Conservation (phyloP, 2,329 filamentous ascomycete genomes). For the Macrophomina tecta region DNA sequence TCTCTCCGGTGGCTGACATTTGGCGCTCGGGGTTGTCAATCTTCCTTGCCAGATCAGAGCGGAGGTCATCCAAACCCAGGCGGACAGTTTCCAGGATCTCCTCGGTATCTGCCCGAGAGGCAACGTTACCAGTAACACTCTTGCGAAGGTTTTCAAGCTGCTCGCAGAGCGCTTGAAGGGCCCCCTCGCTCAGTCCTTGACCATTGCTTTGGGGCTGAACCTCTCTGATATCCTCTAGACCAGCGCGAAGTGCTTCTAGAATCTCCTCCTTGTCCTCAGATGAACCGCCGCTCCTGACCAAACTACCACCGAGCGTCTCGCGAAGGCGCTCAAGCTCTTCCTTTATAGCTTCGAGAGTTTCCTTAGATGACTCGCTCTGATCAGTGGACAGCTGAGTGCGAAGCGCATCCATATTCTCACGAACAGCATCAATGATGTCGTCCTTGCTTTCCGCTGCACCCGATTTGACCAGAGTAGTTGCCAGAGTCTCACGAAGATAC, state of each 20-base stretch:
- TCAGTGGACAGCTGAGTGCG: constrained; percentile 46
- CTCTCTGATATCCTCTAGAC: constrained; percentile 45
- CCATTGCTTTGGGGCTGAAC: constrained; percentile 1
- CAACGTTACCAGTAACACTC: constrained; percentile 47
- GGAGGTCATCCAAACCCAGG: constrained; percentile 57
- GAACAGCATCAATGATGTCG: constrained; percentile 74
- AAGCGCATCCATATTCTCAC: constrained; percentile 52
- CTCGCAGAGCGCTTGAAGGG: constrained; percentile 58
- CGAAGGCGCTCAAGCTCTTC: constrained; percentile 52
- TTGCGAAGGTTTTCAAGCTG: constrained; percentile 57
- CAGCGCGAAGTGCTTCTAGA: constrained; percentile 45
- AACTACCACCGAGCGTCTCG: constrained; percentile 48
- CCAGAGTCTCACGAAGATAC: constrained; percentile 63
- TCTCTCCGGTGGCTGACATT: constrained; percentile 60
- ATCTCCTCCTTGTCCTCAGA: constrained; percentile 49
- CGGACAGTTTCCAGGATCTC: constrained; percentile 57
- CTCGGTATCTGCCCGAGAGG: constrained; percentile 52
- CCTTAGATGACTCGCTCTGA: constrained; percentile 49
- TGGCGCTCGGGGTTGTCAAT: constrained; percentile 61
- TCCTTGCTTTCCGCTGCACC: constrained; percentile 60
- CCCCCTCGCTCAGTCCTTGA: constrained; percentile 53
- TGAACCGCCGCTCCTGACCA: constrained; percentile 45
- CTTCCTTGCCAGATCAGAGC: constrained; percentile 57
- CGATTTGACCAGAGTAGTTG: constrained; percentile 57
- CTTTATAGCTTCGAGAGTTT: constrained; percentile 50